Base-by-base conservation (phyloP, 345 rosid species). In the Camelina neglecta region DNA sequence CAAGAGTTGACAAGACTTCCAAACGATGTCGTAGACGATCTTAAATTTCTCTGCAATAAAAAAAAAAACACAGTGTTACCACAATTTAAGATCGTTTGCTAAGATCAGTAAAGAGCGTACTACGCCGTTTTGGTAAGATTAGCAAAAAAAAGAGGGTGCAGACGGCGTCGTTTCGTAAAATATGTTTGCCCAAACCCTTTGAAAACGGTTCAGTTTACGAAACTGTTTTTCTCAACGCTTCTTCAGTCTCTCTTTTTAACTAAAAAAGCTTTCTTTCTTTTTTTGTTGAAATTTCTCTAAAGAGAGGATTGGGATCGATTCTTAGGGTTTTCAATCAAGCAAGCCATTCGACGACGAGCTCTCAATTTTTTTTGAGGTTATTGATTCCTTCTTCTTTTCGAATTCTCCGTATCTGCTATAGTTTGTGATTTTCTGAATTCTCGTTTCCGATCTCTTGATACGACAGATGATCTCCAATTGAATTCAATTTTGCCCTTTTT, bases 321-420 rank as follows among this genome's bases (percentile, higher is more conserved):
- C 44, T 12, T 76, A 54, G 75, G 80, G 80, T 16, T 76, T 41
- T 35, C 65, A 11, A 2, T n/a, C 70, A 41, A 29, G 33, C 73
- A 2, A 29, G 31, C 31, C 5, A 0, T 35, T 6, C 58, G 71
- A 6, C 23, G n/a, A 58, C 73, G 67, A 67, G 12, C 62, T 75
- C 62, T 39, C 61, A 6, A 7, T 65, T 29, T 29, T 29, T 29
- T 42, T 45, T 13, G 13, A 67, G 73, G 73, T 58, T 48, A 2
- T 64, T 65, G n/a, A 33, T 73, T 44, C 42, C 70, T 63, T 12
- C 39, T 8, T 5, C 1, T 39, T 2, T 1, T 61, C 42, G 42
- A 51, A 15, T 35, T 60, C 7, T 38, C 18, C 39, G 1, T 15
- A 11, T 50, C 9, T 38, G 0, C 9, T 36, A 38, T 3, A 35